phyloP scores from a whole-genome alignment of 176 grass and related monocot genomes.

The Raddia guianensis region DNA sequence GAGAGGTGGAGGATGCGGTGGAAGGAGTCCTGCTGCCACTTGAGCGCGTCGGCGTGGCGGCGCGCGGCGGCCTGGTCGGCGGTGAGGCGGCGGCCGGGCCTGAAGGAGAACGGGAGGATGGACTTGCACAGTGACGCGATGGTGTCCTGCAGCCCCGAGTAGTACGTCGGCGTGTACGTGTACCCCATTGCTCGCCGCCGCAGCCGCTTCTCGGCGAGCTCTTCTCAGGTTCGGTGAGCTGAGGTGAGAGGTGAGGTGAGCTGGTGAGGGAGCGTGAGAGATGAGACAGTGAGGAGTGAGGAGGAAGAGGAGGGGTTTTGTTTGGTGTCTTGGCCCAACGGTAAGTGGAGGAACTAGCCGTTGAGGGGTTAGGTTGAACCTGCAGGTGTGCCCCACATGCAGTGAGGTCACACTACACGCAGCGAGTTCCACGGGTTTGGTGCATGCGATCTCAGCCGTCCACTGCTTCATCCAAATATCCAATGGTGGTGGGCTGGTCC shows the following conservation, averaged over 20 bases:
- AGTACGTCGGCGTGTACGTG: slow-evolving; percentile 85
- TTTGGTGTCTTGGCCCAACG: slow-evolving; percentile 39
- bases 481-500: neutral
- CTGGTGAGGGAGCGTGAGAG: neutral
- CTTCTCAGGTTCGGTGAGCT: neutral
- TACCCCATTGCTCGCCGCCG: slow-evolving; percentile 61
- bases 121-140: slow-evolving; percentile 94
- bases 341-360: slow-evolving; percentile 48
- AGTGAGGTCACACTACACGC: neutral
- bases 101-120: slow-evolving; percentile 70
- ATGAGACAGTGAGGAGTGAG: neutral
- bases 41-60: slow-evolving; percentile 74
- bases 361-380: slow-evolving; percentile 24
- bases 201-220: neutral
- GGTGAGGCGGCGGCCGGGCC: slow-evolving; percentile 56
- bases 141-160: slow-evolving; percentile 92
- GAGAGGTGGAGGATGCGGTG: slow-evolving; percentile 92
- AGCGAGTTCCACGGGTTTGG: no score
- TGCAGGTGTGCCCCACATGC: neutral
- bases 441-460: neutral
- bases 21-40: slow-evolving; percentile 97
- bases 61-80: slow-evolving; percentile 68
- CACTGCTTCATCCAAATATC: neutral
- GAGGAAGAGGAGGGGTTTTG: neutral
- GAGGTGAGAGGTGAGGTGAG: neutral